These are phyloP conservation scores for Clonostachys sp. DNA, from an alignment of 2,329 filamentous ascomycete species.

Conservation along the genomic window DNA sequence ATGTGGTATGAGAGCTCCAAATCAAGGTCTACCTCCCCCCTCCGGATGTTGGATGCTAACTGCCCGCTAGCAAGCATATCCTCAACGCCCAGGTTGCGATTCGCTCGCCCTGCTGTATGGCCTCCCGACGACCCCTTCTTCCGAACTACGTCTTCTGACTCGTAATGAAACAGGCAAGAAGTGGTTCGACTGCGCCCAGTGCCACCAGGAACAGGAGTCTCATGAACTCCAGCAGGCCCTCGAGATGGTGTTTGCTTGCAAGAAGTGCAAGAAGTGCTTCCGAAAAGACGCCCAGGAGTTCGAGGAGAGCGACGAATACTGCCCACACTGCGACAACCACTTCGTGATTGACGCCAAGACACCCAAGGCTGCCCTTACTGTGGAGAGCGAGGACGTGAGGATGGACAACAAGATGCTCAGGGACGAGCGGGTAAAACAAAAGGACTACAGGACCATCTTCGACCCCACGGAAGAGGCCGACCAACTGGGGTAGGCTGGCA, in stretches of 20 bases:
- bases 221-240: slow-evolving; percentile 72
- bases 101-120: slow-evolving; percentile 89
- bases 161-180: slow-evolving; percentile 61
- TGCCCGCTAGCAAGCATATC: slow-evolving; percentile 78
- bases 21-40: slow-evolving; percentile 3
- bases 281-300: slow-evolving; percentile 90
- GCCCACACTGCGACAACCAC: slow-evolving; percentile 98
- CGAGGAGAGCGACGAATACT: slow-evolving; percentile 97
- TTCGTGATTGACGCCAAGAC: slow-evolving; percentile 87
- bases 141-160: neutral
- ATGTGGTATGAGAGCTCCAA: slow-evolving; percentile 28
- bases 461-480: slow-evolving; percentile 72
- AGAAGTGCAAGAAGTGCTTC: slow-evolving; percentile 98
- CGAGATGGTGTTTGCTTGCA: slow-evolving; percentile 95
- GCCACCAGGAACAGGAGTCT: slow-evolving; percentile 75
- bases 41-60: neutral
- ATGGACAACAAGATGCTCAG: slow-evolving; percentile 88
- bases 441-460: slow-evolving; percentile 63
- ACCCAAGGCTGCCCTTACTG: slow-evolving; percentile 74
- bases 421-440: slow-evolving; percentile 71
- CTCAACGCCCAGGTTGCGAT: slow-evolving; percentile 97
- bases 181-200: slow-evolving; percentile 99
- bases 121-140: neutral
- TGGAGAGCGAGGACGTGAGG: slow-evolving; percentile 88
- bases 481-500: slow-evolving; percentile 59